These are phyloP conservation scores for Chenopodium quinoa DNA, from an alignment of 148 eudicot species.

Conservation along the genomic window DNA sequence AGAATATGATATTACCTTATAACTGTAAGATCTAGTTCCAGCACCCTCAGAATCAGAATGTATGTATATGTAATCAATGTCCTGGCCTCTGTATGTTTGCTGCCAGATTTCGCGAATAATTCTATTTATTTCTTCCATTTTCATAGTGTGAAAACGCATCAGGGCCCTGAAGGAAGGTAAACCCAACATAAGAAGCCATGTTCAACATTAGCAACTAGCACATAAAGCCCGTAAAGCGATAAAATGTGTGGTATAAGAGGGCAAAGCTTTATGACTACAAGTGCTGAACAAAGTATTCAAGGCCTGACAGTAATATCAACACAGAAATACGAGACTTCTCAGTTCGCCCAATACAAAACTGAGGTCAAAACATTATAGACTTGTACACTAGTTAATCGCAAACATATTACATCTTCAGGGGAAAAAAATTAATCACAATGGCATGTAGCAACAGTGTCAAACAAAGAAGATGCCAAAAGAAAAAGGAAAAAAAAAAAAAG, in stretches of 20 bases:
- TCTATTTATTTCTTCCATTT: conserved; percentile 98
- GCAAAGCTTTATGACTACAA: neutral
- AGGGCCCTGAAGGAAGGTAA: conserved; percentile 59
- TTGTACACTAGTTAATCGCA: neutral
- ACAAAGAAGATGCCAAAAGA: neutral
- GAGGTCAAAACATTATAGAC: neutral
- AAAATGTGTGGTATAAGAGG: neutral
- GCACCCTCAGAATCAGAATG: conserved; percentile 95
- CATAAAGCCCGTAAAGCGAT: neutral
- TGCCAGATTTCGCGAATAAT: conserved; percentile 98
- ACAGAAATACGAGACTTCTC: neutral
- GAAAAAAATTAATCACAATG: neutral
- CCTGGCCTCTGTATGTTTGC: conserved; percentile 99
- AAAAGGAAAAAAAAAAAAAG: no score
- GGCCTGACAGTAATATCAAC: neutral
- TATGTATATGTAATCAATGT: conserved; percentile 90
- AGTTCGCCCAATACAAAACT: neutral
- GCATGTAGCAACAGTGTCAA: neutral
- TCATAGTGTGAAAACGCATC: conserved; percentile 97
- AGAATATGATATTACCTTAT: conserved; percentile 53
- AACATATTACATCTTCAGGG: neutral
- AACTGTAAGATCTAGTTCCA: conserved; percentile 98
- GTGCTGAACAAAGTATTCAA: neutral
- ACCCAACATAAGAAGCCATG: conserved; percentile 13
- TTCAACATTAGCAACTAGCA: neutral